A percentile compares a stretch with the other conserved stretches of the same genome.
phyloP scores from a whole-genome alignment of 179 eudicot species.

The Beta lomatogona region DNA sequence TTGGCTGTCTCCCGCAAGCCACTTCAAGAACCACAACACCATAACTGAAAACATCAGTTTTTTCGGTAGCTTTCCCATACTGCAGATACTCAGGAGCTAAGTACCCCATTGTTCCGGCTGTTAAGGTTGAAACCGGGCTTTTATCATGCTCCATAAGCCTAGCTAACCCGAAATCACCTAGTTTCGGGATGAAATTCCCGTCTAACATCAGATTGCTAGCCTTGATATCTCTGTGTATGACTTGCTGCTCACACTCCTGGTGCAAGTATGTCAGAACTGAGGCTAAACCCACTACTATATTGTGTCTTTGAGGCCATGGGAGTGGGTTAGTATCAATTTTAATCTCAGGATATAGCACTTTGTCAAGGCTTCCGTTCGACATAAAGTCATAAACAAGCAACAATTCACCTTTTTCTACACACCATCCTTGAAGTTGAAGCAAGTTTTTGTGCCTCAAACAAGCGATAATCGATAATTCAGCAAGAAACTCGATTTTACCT shows the following conservation, averaged over 20 bases:
- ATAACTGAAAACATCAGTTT: slow-evolving; percentile 84
- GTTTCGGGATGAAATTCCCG: slow-evolving; percentile 56
- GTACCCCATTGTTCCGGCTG: slow-evolving; percentile 96
- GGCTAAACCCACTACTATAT: slow-evolving; percentile 79
- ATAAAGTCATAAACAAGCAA: slow-evolving; percentile 87
- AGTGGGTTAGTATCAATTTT: slow-evolving; percentile 38
- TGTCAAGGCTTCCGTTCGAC: slow-evolving; percentile 85
- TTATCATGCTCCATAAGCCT: slow-evolving; percentile 79
- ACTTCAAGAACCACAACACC: slow-evolving; percentile 93
- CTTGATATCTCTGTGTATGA: slow-evolving; percentile 87
- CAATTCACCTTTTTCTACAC: slow-evolving; percentile 78
- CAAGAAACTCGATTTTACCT: slow-evolving; percentile 68
- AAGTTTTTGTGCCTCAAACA: slow-evolving; percentile 82
- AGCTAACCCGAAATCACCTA: slow-evolving; percentile 91
- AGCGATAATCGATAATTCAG: slow-evolving; percentile 78
- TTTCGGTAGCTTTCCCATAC: slow-evolving; percentile 85
- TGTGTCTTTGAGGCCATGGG: slow-evolving; percentile 65
- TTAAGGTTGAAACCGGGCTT: slow-evolving; percentile 80
- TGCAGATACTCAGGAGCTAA: slow-evolving; percentile 93
- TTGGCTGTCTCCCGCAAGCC: slow-evolving; percentile 84
- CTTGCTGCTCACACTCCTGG: slow-evolving; percentile 90
- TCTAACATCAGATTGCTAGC: slow-evolving; percentile 84
- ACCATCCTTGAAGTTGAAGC: slow-evolving; percentile 94
- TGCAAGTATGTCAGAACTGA: slow-evolving; percentile 81
- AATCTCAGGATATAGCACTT: slow-evolving; percentile 50